Evolutionary conservation across 371 early-diverging fungal species (phyloP).

Genomic region (Mortierella sp.): DNA sequence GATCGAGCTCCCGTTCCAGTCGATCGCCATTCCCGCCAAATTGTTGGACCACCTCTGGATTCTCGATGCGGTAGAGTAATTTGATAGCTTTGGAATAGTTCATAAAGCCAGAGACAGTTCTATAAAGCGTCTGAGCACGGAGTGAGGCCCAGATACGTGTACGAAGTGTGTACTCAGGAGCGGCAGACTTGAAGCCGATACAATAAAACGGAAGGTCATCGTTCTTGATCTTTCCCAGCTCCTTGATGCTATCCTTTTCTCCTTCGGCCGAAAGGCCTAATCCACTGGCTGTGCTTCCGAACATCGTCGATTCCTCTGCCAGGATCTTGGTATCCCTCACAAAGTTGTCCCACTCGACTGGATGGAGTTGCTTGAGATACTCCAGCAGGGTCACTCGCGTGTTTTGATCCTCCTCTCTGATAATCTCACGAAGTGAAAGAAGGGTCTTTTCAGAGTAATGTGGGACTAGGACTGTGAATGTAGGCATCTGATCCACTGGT

Average conservation of each 20-base stretch:
- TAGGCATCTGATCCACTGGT: conserved; percentile 88
- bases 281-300: conserved; percentile 42
- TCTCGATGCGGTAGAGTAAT: conserved; percentile 85
- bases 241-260: conserved; percentile 58
- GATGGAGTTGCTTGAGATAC: conserved; percentile 87
- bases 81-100: conserved; percentile 89
- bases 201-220: conserved; percentile 88
- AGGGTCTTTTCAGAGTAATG: conserved; percentile 93
- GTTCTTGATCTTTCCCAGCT: conserved; percentile 67
- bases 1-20: conserved; percentile 77
- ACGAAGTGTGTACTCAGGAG: conserved; percentile 85
- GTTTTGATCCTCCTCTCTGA: conserved; percentile 85
- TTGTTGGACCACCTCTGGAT: conserved; percentile 75
- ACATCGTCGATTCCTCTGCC: conserved; percentile 71
- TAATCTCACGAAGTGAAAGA: conserved; percentile 84
- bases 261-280: conserved; percentile 29
- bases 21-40: conserved; percentile 72
- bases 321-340: conserved; percentile 88
- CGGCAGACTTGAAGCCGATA: conserved; percentile 85
- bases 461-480: conserved; percentile 90
- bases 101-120: conserved; percentile 92
- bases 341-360: conserved; percentile 93
- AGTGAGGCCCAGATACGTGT: conserved; percentile 93
- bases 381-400: conserved; percentile 87
- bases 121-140: conserved; percentile 88